Evolutionary conservation across 371 early-diverging fungal genomes (phyloP), one percentile per base, ranked within the genome.

Genomic region (Actinomucor elegans): DNA sequence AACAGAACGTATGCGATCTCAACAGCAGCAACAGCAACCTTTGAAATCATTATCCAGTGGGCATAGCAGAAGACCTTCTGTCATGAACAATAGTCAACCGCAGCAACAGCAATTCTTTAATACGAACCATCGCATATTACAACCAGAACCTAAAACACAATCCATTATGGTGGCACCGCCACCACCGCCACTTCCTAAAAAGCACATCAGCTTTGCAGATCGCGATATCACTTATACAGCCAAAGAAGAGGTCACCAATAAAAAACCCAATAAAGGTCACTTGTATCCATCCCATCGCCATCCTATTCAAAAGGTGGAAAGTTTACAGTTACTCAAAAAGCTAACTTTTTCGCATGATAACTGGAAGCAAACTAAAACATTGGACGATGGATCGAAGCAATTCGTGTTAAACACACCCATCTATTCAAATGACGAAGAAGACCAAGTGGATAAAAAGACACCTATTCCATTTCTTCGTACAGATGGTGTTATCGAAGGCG

Each of bases 401-500:
- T 62, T 48, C 15, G 18, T 21, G 17, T 44, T 57, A 5, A 57
- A 48, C n/a, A 9, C 53, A 9, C 29, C 23, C 8, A 17, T 57
- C 3, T 53, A 26, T 9, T 15, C 38, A 20, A 27, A 48, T 27
- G 53, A 59, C 10, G 59, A 53, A 6, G 42, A 41, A 2, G 33
- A 45, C 18, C 15, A 38, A 20, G 21, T 18, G 18, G 31, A 48
- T 4, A 53, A 48, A 42, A 27, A 26, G 23, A 23, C 33, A 37
- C 23, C 31, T 32, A 17, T 35, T n/a, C 69, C 74, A 2, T 77
- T 76, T 49, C 55, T 77, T 10, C 67, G 85, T 48, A 78, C 69
- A 3, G 85, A 85, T 40, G 64, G 74, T 20, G 52, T 73, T 6
- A 73, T 85, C 53, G 55, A 69, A 18, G 77, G 81, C 41, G 71